phyloP scores from a whole-genome alignment of 2,329 filamentous ascomycete genomes.

The Pseudopyricularia javanii region DNA sequence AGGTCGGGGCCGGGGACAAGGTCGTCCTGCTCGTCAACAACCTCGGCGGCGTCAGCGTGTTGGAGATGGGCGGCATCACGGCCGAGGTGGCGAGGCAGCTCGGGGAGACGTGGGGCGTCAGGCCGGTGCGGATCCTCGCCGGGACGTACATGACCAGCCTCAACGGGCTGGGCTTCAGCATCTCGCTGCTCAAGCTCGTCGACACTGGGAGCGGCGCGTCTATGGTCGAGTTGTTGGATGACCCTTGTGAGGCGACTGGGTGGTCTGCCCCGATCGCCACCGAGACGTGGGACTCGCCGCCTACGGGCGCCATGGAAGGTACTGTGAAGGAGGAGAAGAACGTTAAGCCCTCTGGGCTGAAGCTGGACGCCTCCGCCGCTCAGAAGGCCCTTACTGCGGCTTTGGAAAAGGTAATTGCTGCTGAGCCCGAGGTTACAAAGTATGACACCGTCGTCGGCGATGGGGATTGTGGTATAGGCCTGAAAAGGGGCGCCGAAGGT shows the following conservation, averaged over 20 bases:
- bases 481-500: conserved; percentile 78
- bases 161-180: conserved; percentile 65
- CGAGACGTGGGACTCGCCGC: conserved; percentile 50
- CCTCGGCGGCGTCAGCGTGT: conserved; percentile 60
- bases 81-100: conserved; percentile 56
- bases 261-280: conserved; percentile 55
- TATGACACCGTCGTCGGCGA: conserved; percentile 80
- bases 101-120: conserved; percentile 40
- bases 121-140: conserved; percentile 50
- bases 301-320: conserved; percentile 31
- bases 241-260: conserved; percentile 55
- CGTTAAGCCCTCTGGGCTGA: conserved; percentile 32
- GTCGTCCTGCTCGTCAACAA: conserved; percentile 65
- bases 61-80: conserved; percentile 63
- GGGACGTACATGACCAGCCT: conserved; percentile 72
- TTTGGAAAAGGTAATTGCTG: conserved; percentile 49
- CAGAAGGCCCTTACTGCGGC: conserved; percentile 41
- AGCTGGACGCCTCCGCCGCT: conserved; percentile 36
- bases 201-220: conserved; percentile 43
- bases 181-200: conserved; percentile 54
- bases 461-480: conserved; percentile 77
- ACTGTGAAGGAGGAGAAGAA: conserved; percentile 16
- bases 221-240: conserved; percentile 59
- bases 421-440: conserved; percentile 58
- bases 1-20: conserved; percentile 40